These are phyloP conservation scores for Yamadazyma conglobata DNA, from an alignment of 1,139 yeast genomes.

Conservation along the genomic window DNA sequence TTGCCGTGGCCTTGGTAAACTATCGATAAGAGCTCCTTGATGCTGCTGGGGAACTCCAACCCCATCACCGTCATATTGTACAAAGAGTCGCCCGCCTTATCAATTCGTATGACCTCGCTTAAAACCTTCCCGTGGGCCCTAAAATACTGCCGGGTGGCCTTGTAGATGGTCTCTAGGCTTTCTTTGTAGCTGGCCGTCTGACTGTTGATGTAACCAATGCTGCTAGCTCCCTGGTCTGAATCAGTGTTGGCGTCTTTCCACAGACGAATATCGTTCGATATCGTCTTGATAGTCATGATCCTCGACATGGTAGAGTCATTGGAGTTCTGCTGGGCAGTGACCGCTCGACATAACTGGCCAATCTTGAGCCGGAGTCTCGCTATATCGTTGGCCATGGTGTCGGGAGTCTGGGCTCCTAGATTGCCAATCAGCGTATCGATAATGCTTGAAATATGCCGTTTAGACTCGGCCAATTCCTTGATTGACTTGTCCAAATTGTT, in stretches of 20 bases:
- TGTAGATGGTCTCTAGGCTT: constrained; percentile 19
- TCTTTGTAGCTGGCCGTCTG: constrained; percentile 29
- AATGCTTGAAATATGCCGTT: constrained; percentile 16
- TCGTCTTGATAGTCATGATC: constrained; percentile 24
- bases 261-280: constrained; percentile 21
- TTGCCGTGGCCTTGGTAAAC: constrained; percentile 26
- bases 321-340: constrained; percentile 19
- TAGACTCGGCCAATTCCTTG: constrained; percentile 26
- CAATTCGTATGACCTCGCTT: constrained; percentile 27
- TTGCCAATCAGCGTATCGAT: constrained; percentile 16
- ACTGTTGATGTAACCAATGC: constrained; percentile 26
- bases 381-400: constrained; percentile 13
- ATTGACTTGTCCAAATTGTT: constrained; percentile 29
- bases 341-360: constrained; percentile 16
- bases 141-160: constrained; percentile 20
- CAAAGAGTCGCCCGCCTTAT: constrained; percentile 18
- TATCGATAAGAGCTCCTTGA: constrained; percentile 26
- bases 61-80: constrained; percentile 32
- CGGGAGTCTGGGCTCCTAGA: constrained; percentile 12
- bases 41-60: constrained; percentile 34
- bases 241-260: constrained; percentile 15
- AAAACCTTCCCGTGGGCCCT: constrained; percentile 18
- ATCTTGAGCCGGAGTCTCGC: constrained; percentile 12
- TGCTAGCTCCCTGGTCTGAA: too few species aligned
- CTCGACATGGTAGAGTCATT: constrained; percentile 28